A percentile compares a stretch with the other conserved stretches of the same genome.
phyloP scores from a whole-genome alignment of 192 early-diverging fungal genomes.

The Geosiphon pyriformis region DNA sequence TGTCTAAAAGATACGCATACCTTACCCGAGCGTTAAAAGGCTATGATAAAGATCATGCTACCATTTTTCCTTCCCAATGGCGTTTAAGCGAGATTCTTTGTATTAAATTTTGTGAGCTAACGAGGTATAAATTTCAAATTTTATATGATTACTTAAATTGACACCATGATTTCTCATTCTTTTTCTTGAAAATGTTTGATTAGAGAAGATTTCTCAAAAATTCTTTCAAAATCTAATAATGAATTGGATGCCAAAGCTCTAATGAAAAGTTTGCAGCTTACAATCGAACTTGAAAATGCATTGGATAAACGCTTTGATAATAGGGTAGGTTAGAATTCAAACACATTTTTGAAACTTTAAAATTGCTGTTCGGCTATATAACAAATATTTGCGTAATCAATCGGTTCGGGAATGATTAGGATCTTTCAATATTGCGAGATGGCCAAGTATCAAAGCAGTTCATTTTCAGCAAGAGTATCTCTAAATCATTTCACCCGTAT shows the following conservation, averaged over 20 bases:
- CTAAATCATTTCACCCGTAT: slow-evolving; percentile 81
- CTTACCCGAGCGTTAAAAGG: slow-evolving; percentile 82
- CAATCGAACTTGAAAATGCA: slow-evolving; percentile 88
- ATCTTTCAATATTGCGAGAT: not conserved
- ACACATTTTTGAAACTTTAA: too few relatives aligned
- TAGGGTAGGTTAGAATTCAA: too few relatives aligned
- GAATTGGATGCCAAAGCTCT: slow-evolving; percentile 66
- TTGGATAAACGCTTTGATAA: slow-evolving; percentile 65
- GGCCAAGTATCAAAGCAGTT: slow-evolving; percentile 20
- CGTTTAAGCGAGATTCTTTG: slow-evolving; percentile 64
- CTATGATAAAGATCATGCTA: slow-evolving; percentile 84
- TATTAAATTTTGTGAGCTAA: slow-evolving; percentile 76
- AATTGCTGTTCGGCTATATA: too few relatives aligned
- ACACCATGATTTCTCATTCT: not conserved
- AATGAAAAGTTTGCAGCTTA: slow-evolving; percentile 70
- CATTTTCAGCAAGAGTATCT: slow-evolving; percentile 74
- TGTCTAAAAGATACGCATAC: slow-evolving; percentile 88
- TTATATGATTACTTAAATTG: not conserved
- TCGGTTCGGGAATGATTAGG: too few relatives aligned
- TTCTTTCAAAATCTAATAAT: slow-evolving; percentile 50
- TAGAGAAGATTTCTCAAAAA: slow-evolving; percentile 61
- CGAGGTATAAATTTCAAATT: slow-evolving; percentile 48
- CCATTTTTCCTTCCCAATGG: slow-evolving; percentile 80
- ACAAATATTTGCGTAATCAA: too few relatives aligned
- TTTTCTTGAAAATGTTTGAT: not conserved